Base-by-base conservation (phyloP, 306 rosid species). In the Casuarina glauca region DNA sequence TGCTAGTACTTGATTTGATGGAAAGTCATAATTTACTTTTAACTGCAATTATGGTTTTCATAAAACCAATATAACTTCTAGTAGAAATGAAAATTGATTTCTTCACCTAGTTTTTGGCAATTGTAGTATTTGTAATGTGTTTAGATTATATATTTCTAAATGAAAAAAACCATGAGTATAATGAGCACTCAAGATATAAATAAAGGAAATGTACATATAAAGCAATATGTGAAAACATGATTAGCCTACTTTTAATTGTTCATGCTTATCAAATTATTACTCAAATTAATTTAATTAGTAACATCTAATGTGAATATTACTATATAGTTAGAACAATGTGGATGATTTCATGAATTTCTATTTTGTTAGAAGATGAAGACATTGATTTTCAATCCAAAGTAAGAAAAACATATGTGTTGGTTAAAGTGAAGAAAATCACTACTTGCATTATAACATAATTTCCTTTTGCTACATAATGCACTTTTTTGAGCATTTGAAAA, bases 391-490 rank as follows among this genome's bases (percentile, higher is more conserved):
- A 92, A 86, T 95, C 84, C 97, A 91, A 77, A 95, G 97, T 74
- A 95, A 95, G 89, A 91, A 82, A 87, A 95, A 95, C 79, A 87
- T 92, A 82, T 95, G 97, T 80, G 97, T 95, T 66, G 93, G 99
- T n/a, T 95, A 97, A 55, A 96, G 99, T 46, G 93, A 95, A 89
- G 89, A 93, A 85, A 91, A 80, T 46, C 97, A 95, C 89, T 92
- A 95, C 79, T 89, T 95, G 44, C 90, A 97, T 45, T 95, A 95
- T 82, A 86, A 96, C 66, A 93, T 95, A 69, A 93, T 95, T 85
- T 97, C 97, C 74, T 92, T 97, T 11, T 95, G 99, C 87, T 92
- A 93, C 89, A 91, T 97, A 80, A 72, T 91, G 73, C 99, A 95
- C 83, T 95, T 93, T 61, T 97, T 97, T 4, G 99, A 95, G 89